Percentiles rank a stretch among this genome's conserved stretches.
These are phyloP conservation scores for Endocladia muricata DNA, from an alignment of 31 red algal genomes.

Conservation along the genomic window DNA sequence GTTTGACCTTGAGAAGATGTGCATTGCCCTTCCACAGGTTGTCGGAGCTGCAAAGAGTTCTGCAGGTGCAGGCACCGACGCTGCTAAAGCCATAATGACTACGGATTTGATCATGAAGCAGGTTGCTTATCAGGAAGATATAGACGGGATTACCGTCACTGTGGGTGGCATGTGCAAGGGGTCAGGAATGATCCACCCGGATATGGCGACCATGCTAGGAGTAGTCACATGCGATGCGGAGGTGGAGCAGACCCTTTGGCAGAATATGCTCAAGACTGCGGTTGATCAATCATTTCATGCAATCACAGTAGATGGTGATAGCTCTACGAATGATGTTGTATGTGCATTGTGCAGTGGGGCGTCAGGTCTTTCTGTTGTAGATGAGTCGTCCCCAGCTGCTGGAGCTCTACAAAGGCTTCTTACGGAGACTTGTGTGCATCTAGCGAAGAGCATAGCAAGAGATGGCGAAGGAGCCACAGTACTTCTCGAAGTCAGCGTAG, in stretches of 20 bases:
- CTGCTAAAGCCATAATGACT: slow-evolving; percentile 95
- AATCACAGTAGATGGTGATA: slow-evolving; percentile 98
- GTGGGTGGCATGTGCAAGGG: slow-evolving; percentile 99
- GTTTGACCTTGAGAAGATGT: slow-evolving; percentile 67
- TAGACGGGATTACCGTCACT: slow-evolving; percentile 53
- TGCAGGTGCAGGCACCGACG: slow-evolving; percentile 37
- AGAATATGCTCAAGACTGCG: slow-evolving; percentile 54
- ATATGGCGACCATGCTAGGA: slow-evolving; percentile 97
- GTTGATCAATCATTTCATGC: slow-evolving; percentile 85
- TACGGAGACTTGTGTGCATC: slow-evolving; percentile 56
- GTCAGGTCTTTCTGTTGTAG: slow-evolving; percentile 32
- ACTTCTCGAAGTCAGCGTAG: slow-evolving; percentile 70
- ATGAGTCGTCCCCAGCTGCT: slow-evolving; percentile 25
- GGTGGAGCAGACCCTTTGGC: slow-evolving; percentile 63
- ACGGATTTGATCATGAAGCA: slow-evolving; percentile 91
- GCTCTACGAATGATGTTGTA: slow-evolving; percentile 95
- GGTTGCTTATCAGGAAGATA: slow-evolving; percentile 50
- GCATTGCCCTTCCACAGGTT: slow-evolving; percentile 59
- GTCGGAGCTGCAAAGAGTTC: slow-evolving; percentile 25
- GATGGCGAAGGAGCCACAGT: slow-evolving; percentile 98
- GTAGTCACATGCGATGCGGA: slow-evolving; percentile 87
- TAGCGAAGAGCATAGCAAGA: slow-evolving; percentile 90
- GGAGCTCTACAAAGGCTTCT: slow-evolving; percentile 36
- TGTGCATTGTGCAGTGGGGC: slow-evolving; percentile 70
- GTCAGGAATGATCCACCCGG: slow-evolving; percentile 98